Evolutionary conservation across 2,329 filamentous ascomycete genomes (phyloP), one percentile per base, ranked within the genome.

Genomic region (Ilyonectria robusta): DNA sequence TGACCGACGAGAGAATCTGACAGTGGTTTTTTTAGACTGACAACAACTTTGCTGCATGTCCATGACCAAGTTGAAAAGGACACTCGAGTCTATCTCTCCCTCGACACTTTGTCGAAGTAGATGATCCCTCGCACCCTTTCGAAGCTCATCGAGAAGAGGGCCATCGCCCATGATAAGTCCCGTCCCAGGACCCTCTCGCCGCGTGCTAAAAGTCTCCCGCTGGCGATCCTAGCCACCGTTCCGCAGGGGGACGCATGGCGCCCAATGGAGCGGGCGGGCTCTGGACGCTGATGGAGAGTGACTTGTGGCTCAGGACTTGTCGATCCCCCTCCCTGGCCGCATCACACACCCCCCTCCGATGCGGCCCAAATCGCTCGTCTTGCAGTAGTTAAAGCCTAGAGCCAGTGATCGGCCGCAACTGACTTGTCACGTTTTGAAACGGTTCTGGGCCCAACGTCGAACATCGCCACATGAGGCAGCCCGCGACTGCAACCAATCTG

Each of bases 221-320:
- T n/a, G 13, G 42, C 21, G 33, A 47, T 46, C 40, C 31, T 50
- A 46, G 50, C 17, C 51, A 55, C 48, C 60, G 29, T 37, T 26
- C 19, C 47, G n/a, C 23, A 42, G 33, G 15, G 6, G 31, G 48
- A 56, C 62, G 23, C 62, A 62, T n/a, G 44, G 40, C 57, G 59
- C 19, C 69, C 65, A 73, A 67, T 64, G 58, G 67, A 60, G 60
- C 61, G 19, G 56, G 65, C 47, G 44, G 56, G 26, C 55, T 59
- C 54, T 40, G 37, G 62, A 55, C 47, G 55, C 68, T 67, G 70
- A 72, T 72, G 66, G 51, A 64, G 56, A 72, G 70, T 69, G 70
- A 76, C 74, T 74, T 77, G 70, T 76, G 72, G 75, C 73, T 75
- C 73, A 63, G 66, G 54, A 65, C 60, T 68, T 62, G 70, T 60